Evolutionary conservation across 225 moss, liverwort and hornwort genomes (phyloP).

Genomic region (Thuidium tamariscinum): DNA sequence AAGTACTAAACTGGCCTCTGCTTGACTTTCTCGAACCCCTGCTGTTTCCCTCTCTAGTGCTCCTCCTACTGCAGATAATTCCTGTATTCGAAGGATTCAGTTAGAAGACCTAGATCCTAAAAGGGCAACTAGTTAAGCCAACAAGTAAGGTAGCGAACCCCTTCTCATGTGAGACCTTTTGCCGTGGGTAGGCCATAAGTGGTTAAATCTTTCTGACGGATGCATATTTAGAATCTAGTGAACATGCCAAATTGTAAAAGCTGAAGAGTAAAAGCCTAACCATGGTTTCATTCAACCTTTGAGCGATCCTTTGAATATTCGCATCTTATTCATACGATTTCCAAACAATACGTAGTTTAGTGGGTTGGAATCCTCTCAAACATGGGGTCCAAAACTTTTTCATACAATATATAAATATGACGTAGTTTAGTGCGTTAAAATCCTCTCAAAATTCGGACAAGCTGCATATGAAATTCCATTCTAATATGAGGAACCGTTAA

Average conservation of each 20-base stretch:
- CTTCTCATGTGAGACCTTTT: not conserved
- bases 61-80: conserved; percentile 68
- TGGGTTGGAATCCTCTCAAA: not conserved
- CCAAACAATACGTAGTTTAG: not conserved
- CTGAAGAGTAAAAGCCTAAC: not conserved
- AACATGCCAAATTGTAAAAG: not conserved
- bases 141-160: not conserved
- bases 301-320: not conserved
- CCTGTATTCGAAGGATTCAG: conserved; percentile 33
- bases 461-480: not conserved
- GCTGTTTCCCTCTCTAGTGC: conserved; percentile 69
- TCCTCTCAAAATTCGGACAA: not conserved
- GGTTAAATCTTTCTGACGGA: not conserved
- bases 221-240: not conserved
- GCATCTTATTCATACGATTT: not conserved
- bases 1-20: conserved; percentile 37
- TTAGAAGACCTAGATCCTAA: not conserved
- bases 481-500: not conserved
- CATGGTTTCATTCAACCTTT: not conserved
- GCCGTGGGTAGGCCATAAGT: not conserved
- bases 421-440: not conserved
- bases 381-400: not conserved
- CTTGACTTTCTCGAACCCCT: conserved; percentile 54
- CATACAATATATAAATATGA: not conserved
- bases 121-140: not conserved